These are phyloP conservation scores for Sideroxylon spinosum DNA, from an alignment of 179 eudicot genomes.

Conservation along the genomic window DNA sequence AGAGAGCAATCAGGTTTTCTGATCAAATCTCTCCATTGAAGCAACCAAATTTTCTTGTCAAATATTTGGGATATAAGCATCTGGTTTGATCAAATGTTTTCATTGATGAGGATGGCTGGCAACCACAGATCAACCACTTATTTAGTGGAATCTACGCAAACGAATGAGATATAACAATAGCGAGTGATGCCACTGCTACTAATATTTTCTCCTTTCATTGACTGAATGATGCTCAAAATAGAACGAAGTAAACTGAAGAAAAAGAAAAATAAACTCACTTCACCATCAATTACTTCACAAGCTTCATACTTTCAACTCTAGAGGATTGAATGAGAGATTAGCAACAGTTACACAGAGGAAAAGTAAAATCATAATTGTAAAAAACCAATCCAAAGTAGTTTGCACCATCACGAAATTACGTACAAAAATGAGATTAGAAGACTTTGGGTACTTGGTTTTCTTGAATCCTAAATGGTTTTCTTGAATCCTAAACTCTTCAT, in stretches of 20 bases:
- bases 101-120: too few species aligned
- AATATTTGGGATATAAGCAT: too few species aligned
- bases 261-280: background rate
- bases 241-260: too few species aligned
- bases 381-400: slow-evolving; percentile 10
- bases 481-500: slow-evolving; percentile 3
- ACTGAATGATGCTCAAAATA: background rate
- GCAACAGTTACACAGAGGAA: background rate
- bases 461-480: background rate
- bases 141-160: too few species aligned
- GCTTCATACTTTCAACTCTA: background rate
- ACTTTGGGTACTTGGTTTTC: background rate
- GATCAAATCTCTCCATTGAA: too few species aligned
- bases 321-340: background rate
- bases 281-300: background rate
- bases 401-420: slow-evolving; percentile 13
- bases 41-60: too few species aligned
- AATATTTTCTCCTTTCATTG: too few species aligned
- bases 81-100: too few species aligned
- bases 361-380: background rate
- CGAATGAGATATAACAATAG: too few species aligned
- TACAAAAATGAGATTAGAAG: slow-evolving; percentile 22
- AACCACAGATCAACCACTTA: too few species aligned
- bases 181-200: too few species aligned
- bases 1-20: too few species aligned